These are phyloP conservation scores for Colletotrichum sp. DNA, from an alignment of 2,329 filamentous ascomycete species.

Conservation along the genomic window DNA sequence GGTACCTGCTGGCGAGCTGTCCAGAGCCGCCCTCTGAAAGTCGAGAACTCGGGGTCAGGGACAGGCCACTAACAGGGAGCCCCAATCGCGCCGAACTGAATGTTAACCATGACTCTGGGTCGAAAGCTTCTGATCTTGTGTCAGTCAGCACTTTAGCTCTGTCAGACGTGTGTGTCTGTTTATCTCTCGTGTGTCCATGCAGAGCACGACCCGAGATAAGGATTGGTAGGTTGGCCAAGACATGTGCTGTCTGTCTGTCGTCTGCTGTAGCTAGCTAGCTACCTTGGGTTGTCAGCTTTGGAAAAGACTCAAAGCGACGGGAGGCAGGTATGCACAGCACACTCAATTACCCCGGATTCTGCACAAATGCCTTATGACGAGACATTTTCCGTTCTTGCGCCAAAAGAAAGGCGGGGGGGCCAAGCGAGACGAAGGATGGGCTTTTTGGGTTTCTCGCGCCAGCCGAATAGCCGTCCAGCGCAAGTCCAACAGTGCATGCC, in stretches of 20 bases:
- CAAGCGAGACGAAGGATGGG: constrained; percentile 38
- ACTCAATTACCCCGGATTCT: constrained; percentile 9
- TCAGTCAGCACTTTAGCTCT: not conserved
- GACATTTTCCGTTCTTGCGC: not conserved
- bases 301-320: not conserved
- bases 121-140: not conserved
- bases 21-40: not conserved
- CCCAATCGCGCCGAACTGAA: not conserved
- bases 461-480: constrained; percentile 37
- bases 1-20: not conserved
- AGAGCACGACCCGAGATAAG: not conserved
- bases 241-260: not conserved
- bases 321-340: not conserved
- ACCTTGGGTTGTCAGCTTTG: not conserved
- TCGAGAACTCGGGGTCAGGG: not conserved
- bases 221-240: not conserved
- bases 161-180: not conserved
- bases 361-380: constrained; percentile 7
- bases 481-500: constrained; percentile 19
- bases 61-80: not conserved
- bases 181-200: not conserved
- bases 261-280: not conserved
- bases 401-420: constrained; percentile 5
- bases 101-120: not conserved
- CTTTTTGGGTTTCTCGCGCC: constrained; percentile 34